Evolutionary conservation across 164 flowering plant genomes (phyloP).

Genomic region (Vitis rotundifolia): DNA sequence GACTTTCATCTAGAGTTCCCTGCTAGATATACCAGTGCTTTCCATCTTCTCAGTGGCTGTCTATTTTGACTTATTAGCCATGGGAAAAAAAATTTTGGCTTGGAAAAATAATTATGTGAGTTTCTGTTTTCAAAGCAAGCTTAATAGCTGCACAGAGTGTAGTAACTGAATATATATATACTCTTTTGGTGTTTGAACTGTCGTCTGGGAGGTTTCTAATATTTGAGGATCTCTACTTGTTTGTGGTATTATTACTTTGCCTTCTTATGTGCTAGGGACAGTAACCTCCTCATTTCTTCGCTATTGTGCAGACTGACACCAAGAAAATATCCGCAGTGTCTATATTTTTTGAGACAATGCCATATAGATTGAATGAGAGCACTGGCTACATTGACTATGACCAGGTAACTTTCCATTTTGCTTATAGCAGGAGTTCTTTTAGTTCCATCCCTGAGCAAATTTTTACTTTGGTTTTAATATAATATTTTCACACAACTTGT

Average conservation of each 20-base stretch:
- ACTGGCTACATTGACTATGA: slow-evolving; percentile 80
- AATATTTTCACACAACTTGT: neutral
- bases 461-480: neutral
- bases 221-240: neutral
- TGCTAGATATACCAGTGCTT: neutral
- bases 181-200: neutral
- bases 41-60: too few species aligned
- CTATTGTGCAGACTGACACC: slow-evolving; percentile 67
- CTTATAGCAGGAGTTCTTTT: too few species aligned
- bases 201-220: neutral
- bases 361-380: slow-evolving; percentile 76
- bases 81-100: too few species aligned
- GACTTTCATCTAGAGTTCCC: neutral
- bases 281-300: slow-evolving; percentile 2
- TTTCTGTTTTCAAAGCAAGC: too few species aligned
- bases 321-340: slow-evolving; percentile 86
- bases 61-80: too few species aligned
- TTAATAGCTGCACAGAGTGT: too few species aligned
- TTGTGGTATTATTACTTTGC: neutral
- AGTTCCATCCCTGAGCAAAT: too few species aligned
- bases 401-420: slow-evolving; percentile 37
- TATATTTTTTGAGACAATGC: slow-evolving; percentile 85
- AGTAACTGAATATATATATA: too few species aligned
- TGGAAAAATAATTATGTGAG: too few species aligned
- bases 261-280: neutral